phyloP scores from a whole-genome alignment of 1,284 basidiomycete species.

The Tranzscheliella williamsii region DNA sequence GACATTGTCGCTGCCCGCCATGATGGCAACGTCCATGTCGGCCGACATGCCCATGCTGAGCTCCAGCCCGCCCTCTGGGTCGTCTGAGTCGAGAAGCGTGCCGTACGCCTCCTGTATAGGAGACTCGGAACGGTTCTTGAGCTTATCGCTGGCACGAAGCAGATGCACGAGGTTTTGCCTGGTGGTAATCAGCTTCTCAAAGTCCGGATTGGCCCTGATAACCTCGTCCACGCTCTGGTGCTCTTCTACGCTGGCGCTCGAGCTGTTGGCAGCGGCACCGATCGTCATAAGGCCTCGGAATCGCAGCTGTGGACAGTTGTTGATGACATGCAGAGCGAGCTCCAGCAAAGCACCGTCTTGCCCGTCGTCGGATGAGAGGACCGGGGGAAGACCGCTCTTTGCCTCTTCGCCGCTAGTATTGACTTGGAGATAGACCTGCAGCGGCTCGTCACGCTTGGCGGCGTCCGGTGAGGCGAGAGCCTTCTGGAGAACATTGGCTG shows the following conservation, averaged over 20 bases:
- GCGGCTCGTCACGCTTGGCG: constrained; percentile 63
- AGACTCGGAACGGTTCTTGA: constrained; percentile 6
- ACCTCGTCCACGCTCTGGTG: constrained; percentile 67
- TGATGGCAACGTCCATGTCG: constrained; percentile 85
- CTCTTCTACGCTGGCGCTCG: constrained; percentile 64
- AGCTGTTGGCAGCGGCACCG: constrained; percentile 67
- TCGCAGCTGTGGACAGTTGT: constrained; percentile 73
- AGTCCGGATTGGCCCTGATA: constrained; percentile 78
- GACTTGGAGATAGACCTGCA: constrained; percentile 84
- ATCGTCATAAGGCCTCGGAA: constrained; percentile 95
- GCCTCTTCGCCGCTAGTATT: constrained; percentile 90
- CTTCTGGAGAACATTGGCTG: constrained; percentile 81
- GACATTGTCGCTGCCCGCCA: constrained; percentile 82
- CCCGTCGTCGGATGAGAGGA: constrained; percentile 57
- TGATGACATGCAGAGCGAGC: constrained; percentile 75
- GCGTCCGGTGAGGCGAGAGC: constrained; percentile 66
- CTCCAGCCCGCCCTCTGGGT: constrained; percentile 67
- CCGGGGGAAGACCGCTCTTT: constrained; percentile 81
- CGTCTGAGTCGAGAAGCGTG: constrained; percentile 29
- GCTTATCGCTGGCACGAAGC: constrained; percentile 18
- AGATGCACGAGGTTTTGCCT: constrained; percentile 68
- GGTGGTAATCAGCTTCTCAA: constrained; percentile 72
- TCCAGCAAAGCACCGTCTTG: constrained; percentile 63
- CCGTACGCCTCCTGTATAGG: constrained; percentile 28
- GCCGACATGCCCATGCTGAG: constrained; percentile 98